phyloP scores from a whole-genome alignment of 345 rosid species.

The Moringa oleifera region DNA sequence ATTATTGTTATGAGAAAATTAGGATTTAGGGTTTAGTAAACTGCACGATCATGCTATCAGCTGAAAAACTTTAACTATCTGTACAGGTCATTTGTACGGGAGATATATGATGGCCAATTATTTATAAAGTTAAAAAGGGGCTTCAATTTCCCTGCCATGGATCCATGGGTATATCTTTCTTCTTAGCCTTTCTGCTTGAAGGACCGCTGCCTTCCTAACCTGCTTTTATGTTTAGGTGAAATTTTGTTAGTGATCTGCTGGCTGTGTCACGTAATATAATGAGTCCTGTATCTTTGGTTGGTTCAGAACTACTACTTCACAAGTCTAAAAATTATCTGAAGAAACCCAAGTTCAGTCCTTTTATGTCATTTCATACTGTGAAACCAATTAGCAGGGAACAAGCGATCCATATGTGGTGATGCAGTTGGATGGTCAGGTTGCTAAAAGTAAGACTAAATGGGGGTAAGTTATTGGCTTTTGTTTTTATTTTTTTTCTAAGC shows the following conservation, averaged over 20 bases:
- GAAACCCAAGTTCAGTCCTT: not conserved
- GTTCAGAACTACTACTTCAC: not conserved
- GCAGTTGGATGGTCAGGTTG: slow-evolving; percentile 84
- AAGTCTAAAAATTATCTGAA: not conserved
- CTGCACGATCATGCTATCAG: no score
- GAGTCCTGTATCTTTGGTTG: not conserved
- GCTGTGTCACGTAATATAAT: not conserved
- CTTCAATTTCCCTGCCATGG: slow-evolving; percentile 78
- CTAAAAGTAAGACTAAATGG: slow-evolving; percentile 70
- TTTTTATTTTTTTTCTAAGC: no score
- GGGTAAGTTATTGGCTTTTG: slow-evolving; percentile 54
- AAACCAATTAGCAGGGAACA: slow-evolving; percentile 50
- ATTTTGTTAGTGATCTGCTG: not conserved
- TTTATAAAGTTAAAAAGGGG: slow-evolving; percentile 75
- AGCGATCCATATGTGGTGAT: slow-evolving; percentile 90
- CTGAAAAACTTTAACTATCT: slow-evolving; percentile 2
- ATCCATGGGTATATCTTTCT: slow-evolving; percentile 71
- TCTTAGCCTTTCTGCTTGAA: not conserved
- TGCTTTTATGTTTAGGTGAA: not conserved
- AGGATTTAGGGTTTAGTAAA: no score
- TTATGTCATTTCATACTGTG: not conserved
- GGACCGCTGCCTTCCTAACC: not conserved
- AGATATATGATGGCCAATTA: slow-evolving; percentile 79
- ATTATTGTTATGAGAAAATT: not conserved
- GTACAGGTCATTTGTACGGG: slow-evolving; percentile 74